Conservation (phyloP, 2,329 filamentous ascomycete species). For the Exophiala dermatitidis region DNA sequence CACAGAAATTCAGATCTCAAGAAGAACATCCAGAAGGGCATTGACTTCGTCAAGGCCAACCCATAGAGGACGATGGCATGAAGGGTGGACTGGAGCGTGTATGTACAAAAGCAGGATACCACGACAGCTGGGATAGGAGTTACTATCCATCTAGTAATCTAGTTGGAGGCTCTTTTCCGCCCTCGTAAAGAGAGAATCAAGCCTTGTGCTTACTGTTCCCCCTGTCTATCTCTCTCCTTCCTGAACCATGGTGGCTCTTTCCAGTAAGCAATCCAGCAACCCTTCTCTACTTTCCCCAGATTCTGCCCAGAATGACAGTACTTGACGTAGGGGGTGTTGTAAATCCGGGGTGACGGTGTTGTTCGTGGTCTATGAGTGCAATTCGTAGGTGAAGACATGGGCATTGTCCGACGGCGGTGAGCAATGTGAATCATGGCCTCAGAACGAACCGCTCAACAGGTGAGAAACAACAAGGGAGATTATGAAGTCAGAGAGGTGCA, state of each 20-base stretch:
- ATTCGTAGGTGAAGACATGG: not conserved
- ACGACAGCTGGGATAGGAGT: not conserved
- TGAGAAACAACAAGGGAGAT: no score
- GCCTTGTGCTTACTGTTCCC: not conserved
- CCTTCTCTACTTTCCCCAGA: not conserved
- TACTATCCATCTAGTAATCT: slow-evolving; percentile 4
- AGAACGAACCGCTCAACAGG: not conserved
- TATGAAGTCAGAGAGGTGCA: no score
- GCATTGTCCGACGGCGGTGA: not conserved
- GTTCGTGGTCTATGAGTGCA: not conserved
- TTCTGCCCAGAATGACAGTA: not conserved
- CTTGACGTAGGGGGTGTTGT: not conserved
- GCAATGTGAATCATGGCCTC: not conserved
- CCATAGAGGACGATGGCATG: slow-evolving; percentile 32
- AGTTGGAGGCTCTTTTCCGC: not conserved
- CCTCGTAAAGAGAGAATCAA: slow-evolving; percentile 4
- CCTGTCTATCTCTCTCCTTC: not conserved
- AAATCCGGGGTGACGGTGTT: not conserved
- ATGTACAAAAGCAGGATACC: slow-evolving; percentile 18
- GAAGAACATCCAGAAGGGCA: slow-evolving; percentile 88
- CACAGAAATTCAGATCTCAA: slow-evolving; percentile 33
- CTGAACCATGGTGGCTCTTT: no score
- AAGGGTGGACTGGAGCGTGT: not conserved
- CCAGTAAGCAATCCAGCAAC: no score
- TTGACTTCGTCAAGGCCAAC: slow-evolving; percentile 57